Conservation (phyloP, 1,284 basidiomycete species). For the Cystobasidiaceae sp. region DNA sequence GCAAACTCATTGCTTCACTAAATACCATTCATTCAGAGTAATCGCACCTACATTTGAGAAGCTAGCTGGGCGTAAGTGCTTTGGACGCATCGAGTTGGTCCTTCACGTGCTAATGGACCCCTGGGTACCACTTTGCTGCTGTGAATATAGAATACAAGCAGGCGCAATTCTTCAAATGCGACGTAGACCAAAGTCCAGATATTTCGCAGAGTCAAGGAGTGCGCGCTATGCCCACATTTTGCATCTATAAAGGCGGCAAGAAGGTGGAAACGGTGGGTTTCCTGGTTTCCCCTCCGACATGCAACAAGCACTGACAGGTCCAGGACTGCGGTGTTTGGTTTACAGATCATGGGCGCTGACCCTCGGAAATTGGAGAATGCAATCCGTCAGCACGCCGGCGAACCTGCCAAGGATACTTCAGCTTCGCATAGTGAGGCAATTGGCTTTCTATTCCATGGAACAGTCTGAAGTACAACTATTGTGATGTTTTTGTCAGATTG, state of each 20-base stretch:
- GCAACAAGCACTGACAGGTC: too few species aligned
- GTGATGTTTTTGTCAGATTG: background rate
- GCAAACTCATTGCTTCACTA: too few species aligned
- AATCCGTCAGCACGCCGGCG: constrained; percentile 13
- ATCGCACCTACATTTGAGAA: constrained; percentile 25
- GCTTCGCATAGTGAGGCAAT: background rate
- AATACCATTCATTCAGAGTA: background rate
- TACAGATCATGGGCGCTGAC: constrained; percentile 23
- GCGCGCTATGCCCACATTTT: constrained; percentile 25
- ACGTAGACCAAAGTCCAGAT: constrained; percentile 23
- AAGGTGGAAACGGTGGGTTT: constrained; percentile 15
- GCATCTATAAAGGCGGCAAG: constrained; percentile 29
- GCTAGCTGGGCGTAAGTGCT: background rate
- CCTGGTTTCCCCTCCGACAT: background rate
- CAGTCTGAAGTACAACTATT: background rate
- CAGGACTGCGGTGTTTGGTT: too few species aligned
- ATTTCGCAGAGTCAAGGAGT: constrained; percentile 20
- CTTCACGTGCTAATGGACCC: too few species aligned
- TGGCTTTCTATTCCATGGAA: background rate
- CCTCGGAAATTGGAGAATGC: constrained; percentile 20
- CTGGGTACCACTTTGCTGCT: background rate
- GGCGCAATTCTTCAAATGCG: constrained; percentile 24
- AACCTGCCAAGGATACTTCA: constrained; percentile 5
- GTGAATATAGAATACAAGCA: constrained; percentile 13
- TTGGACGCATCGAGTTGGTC: too few species aligned